Percentiles rank a stretch among this genome's conserved stretches.
Conservation (phyloP, 805 yeast genomes). For the Metschnikowia aberdeeniae region DNA sequence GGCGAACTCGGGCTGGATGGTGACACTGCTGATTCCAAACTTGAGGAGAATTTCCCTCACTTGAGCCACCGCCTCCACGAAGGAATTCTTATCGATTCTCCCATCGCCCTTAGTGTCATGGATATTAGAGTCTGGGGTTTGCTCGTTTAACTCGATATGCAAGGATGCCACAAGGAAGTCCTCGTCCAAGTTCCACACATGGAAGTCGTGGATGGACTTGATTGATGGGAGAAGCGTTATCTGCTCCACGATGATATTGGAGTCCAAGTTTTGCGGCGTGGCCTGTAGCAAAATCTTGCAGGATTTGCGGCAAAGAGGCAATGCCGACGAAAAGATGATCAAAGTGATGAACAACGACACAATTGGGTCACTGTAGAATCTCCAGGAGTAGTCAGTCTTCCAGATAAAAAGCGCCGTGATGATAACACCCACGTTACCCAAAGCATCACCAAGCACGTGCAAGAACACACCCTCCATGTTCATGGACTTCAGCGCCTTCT, state of each 20-base stretch:
- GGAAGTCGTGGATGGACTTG: constrained; percentile 88
- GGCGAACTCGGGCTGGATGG: constrained; percentile 91
- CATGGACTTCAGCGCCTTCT: constrained; percentile 50
- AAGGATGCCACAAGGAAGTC: constrained; percentile 81
- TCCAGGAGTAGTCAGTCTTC: constrained; percentile 90
- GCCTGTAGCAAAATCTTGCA: constrained; percentile 89
- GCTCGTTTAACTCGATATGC: constrained; percentile 63
- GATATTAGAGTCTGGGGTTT: constrained; percentile 23
- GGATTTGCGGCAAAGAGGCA: constrained; percentile 83
- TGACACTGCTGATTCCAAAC: constrained; percentile 86
- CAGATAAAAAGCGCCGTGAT: constrained; percentile 85
- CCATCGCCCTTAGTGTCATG: constrained; percentile 49
- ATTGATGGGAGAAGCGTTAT: constrained; percentile 69
- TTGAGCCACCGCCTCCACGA: constrained; percentile 63
- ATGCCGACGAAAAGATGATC: constrained; percentile 85
- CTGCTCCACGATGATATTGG: constrained; percentile 67
- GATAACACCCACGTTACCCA: constrained; percentile 93
- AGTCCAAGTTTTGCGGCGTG: constrained; percentile 78
- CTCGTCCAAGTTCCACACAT: constrained; percentile 93
- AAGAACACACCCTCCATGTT: constrained; percentile 97
- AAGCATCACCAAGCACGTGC: constrained; percentile 94
- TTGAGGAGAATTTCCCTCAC: constrained; percentile 77
- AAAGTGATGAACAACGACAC: constrained; percentile 81
- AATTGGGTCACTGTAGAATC: constrained; percentile 78
- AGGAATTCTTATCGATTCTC: constrained; percentile 35